Evolutionary conservation across 345 rosid genomes (phyloP), one percentile per base, ranked within the genome.

Genomic region (Garcia nutans): DNA sequence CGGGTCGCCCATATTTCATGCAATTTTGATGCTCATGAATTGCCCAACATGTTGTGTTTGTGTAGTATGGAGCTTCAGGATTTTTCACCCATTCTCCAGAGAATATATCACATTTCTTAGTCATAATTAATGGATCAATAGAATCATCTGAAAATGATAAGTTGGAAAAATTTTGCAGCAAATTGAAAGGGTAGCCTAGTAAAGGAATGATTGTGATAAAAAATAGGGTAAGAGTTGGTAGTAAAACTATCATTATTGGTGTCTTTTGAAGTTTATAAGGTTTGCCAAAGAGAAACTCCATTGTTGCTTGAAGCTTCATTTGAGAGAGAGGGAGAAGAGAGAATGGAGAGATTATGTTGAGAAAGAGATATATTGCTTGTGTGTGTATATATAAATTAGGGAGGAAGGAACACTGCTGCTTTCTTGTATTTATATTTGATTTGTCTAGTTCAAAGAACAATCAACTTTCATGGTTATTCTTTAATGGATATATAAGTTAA

Each of bases 1-100:
- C 99, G 0, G 94, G 96, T 61, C 94, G 83, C 24, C 97, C 99
- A 69, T 91, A 91, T 80, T 86, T 95, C 88, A 91, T 87, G 87
- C 99, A 95, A 79, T 95, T 93, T 76, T 95, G 99, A 71, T 95
- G 93, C 79, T 93, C 96, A n/a, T 95, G 97, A 59, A 95, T 95
- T 0, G 97, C 97, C 96, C 97, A 91, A 50, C 99, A 95, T 20
- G 96, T 91, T 74, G 80, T 79, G 85, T 95, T 92, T 2, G 89
- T 91, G 88, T 95, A 95, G 74, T 95, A 95, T 0, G 99, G 99
- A 1, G 91, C 96, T 5, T 85, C 85, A 0, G 77, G 87, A 73
- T 95, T 87, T 22, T 86, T 88, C 4, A 91, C 89, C 99, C 99
- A 95, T 62, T 95, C 90, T 31, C 99, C 99, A 0, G 86, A 79